phyloP scores from a whole-genome alignment of 2,329 filamentous ascomycete species.

The Zymoseptoria tritici region DNA sequence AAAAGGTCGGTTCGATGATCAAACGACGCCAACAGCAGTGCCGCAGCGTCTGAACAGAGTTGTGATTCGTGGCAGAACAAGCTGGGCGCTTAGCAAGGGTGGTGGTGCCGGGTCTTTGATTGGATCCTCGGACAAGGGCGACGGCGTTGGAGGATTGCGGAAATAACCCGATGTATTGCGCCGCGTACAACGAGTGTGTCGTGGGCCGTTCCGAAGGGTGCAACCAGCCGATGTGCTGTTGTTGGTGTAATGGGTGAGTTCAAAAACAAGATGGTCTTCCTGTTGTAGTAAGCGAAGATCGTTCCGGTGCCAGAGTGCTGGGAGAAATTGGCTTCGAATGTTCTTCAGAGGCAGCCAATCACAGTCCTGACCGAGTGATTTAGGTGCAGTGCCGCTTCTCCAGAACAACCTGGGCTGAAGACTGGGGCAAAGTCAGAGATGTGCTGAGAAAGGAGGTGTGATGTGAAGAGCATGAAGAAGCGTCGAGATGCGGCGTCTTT shows the following conservation, averaged over 20 bases:
- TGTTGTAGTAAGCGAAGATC: neutral
- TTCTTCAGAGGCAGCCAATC: neutral
- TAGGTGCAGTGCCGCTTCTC: neutral
- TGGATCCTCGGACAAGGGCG: slow-evolving; percentile 5
- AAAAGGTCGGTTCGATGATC: slow-evolving; percentile 8
- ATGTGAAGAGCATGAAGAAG: neutral
- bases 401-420: neutral
- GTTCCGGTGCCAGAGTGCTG: neutral
- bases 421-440: neutral
- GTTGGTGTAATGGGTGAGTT: neutral
- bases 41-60: slow-evolving; percentile 3
- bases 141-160: slow-evolving; percentile 4
- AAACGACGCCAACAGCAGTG: slow-evolving; percentile 5
- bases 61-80: slow-evolving; percentile 9
- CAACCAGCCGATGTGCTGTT: neutral
- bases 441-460: neutral
- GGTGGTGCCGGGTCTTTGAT: neutral
- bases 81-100: slow-evolving; percentile 11
- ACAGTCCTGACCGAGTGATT: neutral
- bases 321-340: neutral
- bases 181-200: slow-evolving; percentile 1
- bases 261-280: neutral
- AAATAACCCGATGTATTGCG: neutral
- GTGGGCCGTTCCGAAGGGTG: slow-evolving; percentile 1
- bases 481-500: neutral